A percentile compares a stretch with the other conserved stretches of the same genome.
Conservation (phyloP, 2,329 filamentous ascomycete genomes). For the Furcasterigmium furcatum region DNA sequence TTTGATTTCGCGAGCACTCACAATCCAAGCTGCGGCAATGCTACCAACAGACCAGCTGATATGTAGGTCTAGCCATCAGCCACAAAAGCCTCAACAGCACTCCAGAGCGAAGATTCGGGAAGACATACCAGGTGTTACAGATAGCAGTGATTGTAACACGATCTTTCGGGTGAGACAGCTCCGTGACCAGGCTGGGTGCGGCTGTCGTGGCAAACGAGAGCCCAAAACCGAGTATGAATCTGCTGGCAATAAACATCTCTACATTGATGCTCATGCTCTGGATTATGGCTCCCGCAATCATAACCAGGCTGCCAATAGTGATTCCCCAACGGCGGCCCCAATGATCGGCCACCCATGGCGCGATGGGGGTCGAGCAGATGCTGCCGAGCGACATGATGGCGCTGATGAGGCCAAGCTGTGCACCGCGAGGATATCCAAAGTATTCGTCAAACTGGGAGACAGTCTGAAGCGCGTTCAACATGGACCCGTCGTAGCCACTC, state of each 20-base stretch:
- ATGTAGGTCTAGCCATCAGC: background rate
- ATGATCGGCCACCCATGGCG: conserved; percentile 23
- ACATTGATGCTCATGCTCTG: conserved; percentile 19
- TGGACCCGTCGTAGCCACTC: conserved; percentile 45
- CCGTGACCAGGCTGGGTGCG: conserved; percentile 46
- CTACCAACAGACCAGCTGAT: conserved; percentile 30
- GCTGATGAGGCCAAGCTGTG: conserved; percentile 25
- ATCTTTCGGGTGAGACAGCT: conserved; percentile 51
- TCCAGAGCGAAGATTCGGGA: too few relatives aligned
- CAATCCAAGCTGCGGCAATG: conserved; percentile 5
- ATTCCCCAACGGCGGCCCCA: conserved; percentile 26
- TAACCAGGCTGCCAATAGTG: conserved; percentile 23
- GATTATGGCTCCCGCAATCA: conserved; percentile 24
- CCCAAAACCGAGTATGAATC: conserved; percentile 52
- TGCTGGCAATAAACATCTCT: conserved; percentile 49
- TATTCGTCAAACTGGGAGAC: conserved; percentile 36
- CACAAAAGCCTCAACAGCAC: too few relatives aligned
- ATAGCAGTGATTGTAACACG: conserved; percentile 48
- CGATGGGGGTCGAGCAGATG: conserved; percentile 28
- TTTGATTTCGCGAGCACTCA: too few relatives aligned
- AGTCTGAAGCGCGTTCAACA: conserved; percentile 46
- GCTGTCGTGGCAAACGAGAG: conserved; percentile 48
- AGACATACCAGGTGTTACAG: conserved; percentile 38
- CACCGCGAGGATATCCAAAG: conserved; percentile 26
- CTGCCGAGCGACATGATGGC: conserved; percentile 46